Evolutionary conservation across 306 rosid species (phyloP), one percentile per base, ranked within the genome.

Genomic region (Vigna angularis): DNA sequence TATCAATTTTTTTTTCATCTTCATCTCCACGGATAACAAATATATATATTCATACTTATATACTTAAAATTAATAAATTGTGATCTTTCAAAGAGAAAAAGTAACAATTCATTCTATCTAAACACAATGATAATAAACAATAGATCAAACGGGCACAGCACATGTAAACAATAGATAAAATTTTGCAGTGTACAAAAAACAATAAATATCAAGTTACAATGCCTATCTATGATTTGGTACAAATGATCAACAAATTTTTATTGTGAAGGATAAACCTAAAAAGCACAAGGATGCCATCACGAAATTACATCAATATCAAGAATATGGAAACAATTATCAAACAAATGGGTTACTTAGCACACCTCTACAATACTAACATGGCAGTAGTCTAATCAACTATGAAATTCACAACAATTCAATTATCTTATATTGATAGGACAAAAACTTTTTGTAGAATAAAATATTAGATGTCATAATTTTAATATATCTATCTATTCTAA

Each of bases 331-430:
- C 66, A 86, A 81, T 59, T 9, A 79, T 73, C 53, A 79, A 24
- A 83, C 69, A 84, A 85, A 71, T 81, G 91, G 92, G 91, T 83
- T 56, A 64, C 74, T 86, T 67, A 63, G 78, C 86, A 83, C 70
- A 38, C 70, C 80, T 79, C 51, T 78, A 73, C 78, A 65, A 34
- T 66, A 81, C 86, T 74, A 22, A 79, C 76, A 66, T 53, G 79
- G 48, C 75, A 79, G 9, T 57, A 63, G 78, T 79, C 44, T 17
- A 79, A 83, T 66, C 55, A 77, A 80, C 66, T 53, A 79, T 9
- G 55, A 55, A 83, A 79, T 61, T 70, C 18, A 18, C 18, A 18
- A 18, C 18, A 18, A 18, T 18, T 18, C 18, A 18, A 18, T 18
- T 18, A 18, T 18, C 18, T 18, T 18, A 18, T 18, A 18, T 18